Evolutionary conservation across 1,284 basidiomycete species (phyloP).

Genomic region (Chondrostereum purpureum): DNA sequence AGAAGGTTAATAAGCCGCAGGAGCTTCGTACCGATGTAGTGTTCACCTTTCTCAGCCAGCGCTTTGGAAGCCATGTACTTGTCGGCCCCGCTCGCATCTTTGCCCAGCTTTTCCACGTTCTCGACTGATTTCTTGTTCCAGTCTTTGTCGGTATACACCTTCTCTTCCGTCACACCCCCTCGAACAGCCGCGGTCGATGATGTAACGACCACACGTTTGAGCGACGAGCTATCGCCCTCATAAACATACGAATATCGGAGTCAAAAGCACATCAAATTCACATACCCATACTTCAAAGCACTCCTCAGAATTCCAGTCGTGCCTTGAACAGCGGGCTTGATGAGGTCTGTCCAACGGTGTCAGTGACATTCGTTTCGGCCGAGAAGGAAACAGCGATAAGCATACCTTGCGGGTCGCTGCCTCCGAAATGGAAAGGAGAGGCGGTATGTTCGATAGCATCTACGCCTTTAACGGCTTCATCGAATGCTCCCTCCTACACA

Average conservation of each 20-base stretch:
- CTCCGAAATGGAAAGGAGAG: conserved; percentile 36
- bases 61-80: conserved; percentile 63
- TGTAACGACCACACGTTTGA: conserved; percentile 62
- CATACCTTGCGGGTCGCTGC: conserved; percentile 23
- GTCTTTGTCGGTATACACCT: conserved; percentile 36
- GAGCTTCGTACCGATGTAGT: not conserved
- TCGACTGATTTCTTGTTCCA: conserved; percentile 62
- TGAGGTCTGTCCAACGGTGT: conserved; percentile 40
- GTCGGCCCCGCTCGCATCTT: conserved; percentile 29
- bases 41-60: conserved; percentile 55
- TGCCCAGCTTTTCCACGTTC: conserved; percentile 48
- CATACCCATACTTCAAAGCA: conserved; percentile 43
- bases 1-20: not conserved
- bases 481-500: conserved; percentile 50
- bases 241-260: not conserved
- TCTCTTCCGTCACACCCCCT: not conserved
- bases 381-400: no score
- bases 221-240: conserved; percentile 24
- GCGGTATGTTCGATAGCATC: conserved; percentile 56
- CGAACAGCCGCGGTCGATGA: conserved; percentile 23
- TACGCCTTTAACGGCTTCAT: conserved; percentile 63
- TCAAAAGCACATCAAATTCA: conserved; percentile 7
- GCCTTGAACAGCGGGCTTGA: conserved; percentile 59
- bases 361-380: no score
- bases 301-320: conserved; percentile 53